phyloP scores from a whole-genome alignment of 352 stramenopile species.

The Pilasporangium apinafurcum region DNA sequence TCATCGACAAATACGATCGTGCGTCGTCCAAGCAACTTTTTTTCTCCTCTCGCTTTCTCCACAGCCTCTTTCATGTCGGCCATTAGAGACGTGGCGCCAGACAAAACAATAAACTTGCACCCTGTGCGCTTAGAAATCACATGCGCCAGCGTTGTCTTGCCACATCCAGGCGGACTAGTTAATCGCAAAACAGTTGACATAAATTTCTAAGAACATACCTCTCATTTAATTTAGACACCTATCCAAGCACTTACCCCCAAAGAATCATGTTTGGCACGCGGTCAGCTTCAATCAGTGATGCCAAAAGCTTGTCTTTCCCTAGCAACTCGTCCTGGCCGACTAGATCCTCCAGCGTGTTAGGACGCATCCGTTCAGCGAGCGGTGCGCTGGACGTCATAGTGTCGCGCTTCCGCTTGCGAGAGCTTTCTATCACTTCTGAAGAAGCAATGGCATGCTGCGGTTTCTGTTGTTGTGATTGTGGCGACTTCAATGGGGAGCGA shows the following conservation, averaged over 20 bases:
- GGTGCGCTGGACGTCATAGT: constrained; percentile 25
- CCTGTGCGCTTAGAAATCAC: constrained; percentile 65
- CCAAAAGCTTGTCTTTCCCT: constrained; percentile 47
- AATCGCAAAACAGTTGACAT: neutral
- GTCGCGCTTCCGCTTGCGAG: constrained; percentile 27
- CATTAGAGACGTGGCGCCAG: constrained; percentile 61
- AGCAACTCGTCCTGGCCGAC: constrained; percentile 69
- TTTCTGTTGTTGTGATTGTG: neutral
- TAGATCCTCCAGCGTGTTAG: constrained; percentile 46
- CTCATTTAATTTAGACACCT: neutral
- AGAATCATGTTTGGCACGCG: constrained; percentile 83
- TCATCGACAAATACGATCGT: constrained; percentile 88
- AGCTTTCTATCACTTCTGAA: neutral
- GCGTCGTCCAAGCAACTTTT: constrained; percentile 45
- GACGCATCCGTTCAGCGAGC: constrained; percentile 74
- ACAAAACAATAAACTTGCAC: constrained; percentile 70
- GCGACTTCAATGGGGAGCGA: neutral
- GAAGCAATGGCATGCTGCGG: constrained; percentile 5
- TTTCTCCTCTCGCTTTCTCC: constrained; percentile 60
- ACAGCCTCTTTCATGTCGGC: constrained; percentile 72
- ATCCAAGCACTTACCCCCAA: constrained; percentile 47
- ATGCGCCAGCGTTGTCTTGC: constrained; percentile 80
- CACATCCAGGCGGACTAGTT: constrained; percentile 72
- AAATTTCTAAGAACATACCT: constrained; percentile 1
- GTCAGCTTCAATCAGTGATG: constrained; percentile 54